Evolutionary conservation across 169 alveolate genomes (phyloP), one percentile per base, ranked within the genome.

Genomic region (Babesia sp.): DNA sequence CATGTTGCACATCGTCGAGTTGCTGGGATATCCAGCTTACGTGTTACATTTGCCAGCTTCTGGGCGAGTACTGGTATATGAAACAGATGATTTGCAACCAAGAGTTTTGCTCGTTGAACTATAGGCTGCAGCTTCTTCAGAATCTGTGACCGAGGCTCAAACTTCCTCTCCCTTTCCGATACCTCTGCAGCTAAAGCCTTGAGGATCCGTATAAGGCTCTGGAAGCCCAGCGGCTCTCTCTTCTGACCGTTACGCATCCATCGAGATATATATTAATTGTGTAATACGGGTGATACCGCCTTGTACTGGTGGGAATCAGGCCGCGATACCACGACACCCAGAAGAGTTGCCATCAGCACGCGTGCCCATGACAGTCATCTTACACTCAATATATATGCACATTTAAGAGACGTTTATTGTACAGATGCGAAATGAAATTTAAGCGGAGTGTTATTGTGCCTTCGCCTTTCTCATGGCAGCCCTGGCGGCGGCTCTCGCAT

Each of bases 61-160:
- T 57, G 69, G 14, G 69, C 70, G 33, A 77, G 26, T 7, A 77
- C 81, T 7, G 80, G 75, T 4, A 56, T 44, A 34, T 77, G 86
- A 31, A 54, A 58, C 14, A 81, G 86, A 41, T 77, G 81, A 6
- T 66, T 64, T 41, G 9, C 12, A 18, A 41, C 58, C 31, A 29
- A 12, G 5, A 26, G 36, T 9, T 26, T 18, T 7, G 68, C 54
- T 26, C 56, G 36, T 14, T 34, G 29, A 18, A 53, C 2, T 20
- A 45, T 64, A 36, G 46, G 39, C 18, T 18, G 26, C 26, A 58
- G 66, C 60, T 36, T 48, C 42, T 5, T 4, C 57, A 60, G 0
- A 0, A 60, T 22, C 22, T 29, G 61, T 1, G 36, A 1, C 29
- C 55, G 39, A 22, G 37, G 2, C 18, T 18, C 50, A 28, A 48